Evolutionary conservation across 768 basidiomycete genomes (phyloP).

Genomic region (Vararia minispora): DNA sequence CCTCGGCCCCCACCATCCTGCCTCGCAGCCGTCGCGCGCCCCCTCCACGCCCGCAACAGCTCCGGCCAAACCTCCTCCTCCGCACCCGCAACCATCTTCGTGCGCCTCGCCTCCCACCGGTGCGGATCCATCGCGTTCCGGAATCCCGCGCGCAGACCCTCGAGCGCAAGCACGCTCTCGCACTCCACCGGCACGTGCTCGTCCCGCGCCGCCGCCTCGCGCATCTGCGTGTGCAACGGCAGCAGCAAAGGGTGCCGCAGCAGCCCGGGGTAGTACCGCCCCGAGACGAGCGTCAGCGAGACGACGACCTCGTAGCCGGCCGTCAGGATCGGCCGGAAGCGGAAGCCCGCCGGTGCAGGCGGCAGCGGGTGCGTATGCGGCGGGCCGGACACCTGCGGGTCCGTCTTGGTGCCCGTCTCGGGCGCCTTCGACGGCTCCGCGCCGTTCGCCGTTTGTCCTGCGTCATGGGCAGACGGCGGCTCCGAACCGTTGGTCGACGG

Average conservation of each 20-base stretch:
- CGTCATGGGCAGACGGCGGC: background rate
- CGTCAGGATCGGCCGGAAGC: constrained; percentile 55
- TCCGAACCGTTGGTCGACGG: constrained; percentile 3
- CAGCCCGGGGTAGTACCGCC: constrained; percentile 72
- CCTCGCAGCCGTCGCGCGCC: too few relatives aligned
- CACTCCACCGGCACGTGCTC: constrained; percentile 25
- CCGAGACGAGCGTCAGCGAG: constrained; percentile 61
- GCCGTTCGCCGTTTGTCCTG: background rate
- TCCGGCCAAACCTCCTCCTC: constrained; percentile 35
- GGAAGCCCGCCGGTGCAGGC: constrained; percentile 51
- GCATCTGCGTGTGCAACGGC: constrained; percentile 27
- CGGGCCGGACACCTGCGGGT: constrained; percentile 27
- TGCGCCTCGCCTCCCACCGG: constrained; percentile 38
- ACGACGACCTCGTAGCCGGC: constrained; percentile 53
- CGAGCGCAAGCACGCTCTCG: constrained; percentile 57
- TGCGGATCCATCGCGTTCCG: constrained; percentile 64
- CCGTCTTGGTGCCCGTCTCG: constrained; percentile 15
- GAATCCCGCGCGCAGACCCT: constrained; percentile 57
- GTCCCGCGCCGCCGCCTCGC: constrained; percentile 24
- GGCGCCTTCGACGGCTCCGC: background rate
- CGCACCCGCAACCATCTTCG: constrained; percentile 53
- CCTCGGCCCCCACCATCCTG: too few relatives aligned
- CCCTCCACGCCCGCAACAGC: constrained; percentile 28
- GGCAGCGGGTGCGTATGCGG: constrained; percentile 37
- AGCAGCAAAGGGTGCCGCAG: constrained; percentile 52